Conservation (phyloP, 768 basidiomycete species). For the Neoboletus subvelutipes region DNA sequence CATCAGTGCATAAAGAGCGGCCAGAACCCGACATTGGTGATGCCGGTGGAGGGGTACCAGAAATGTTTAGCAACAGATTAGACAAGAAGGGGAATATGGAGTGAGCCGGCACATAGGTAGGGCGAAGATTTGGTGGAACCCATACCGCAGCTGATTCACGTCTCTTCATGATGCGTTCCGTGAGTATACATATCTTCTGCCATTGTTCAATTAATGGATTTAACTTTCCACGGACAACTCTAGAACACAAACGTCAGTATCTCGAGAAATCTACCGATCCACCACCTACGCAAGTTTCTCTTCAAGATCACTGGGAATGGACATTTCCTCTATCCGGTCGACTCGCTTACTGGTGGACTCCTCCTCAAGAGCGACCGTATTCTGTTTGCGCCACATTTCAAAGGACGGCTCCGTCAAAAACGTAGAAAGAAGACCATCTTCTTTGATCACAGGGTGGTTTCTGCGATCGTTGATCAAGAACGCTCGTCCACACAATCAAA, state of each 20-base stretch:
- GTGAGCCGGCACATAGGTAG: slow-evolving; percentile 68
- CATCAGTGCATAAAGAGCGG: slow-evolving; percentile 9
- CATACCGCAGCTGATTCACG: slow-evolving; percentile 92
- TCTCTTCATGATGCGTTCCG: slow-evolving; percentile 86
- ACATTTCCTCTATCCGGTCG: slow-evolving; percentile 84
- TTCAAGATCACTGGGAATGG: slow-evolving; percentile 88
- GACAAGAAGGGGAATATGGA: slow-evolving; percentile 56
- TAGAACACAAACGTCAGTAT: slow-evolving; percentile 31
- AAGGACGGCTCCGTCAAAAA: slow-evolving; percentile 86
- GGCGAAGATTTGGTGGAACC: slow-evolving; percentile 57
- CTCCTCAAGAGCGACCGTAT: slow-evolving; percentile 77
- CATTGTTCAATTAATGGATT: slow-evolving; percentile 81
- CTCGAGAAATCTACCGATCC: background rate
- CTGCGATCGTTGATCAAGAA: slow-evolving; percentile 35
- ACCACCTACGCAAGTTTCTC: slow-evolving; percentile 74
- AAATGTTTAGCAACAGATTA: slow-evolving; percentile 32
- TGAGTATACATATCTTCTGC: slow-evolving; percentile 84
- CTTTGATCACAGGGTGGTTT: slow-evolving; percentile 90
- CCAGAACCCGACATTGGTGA: slow-evolving; percentile 15
- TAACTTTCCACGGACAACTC: slow-evolving; percentile 75
- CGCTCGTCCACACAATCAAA: background rate
- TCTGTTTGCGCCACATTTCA: slow-evolving; percentile 84
- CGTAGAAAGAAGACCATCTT: slow-evolving; percentile 77
- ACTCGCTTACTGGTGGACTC: slow-evolving; percentile 80
- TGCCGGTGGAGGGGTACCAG: slow-evolving; percentile 29